These are phyloP conservation scores for Aspergillus luchuensis DNA, from an alignment of 2,329 filamentous ascomycete genomes.

Conservation along the genomic window DNA sequence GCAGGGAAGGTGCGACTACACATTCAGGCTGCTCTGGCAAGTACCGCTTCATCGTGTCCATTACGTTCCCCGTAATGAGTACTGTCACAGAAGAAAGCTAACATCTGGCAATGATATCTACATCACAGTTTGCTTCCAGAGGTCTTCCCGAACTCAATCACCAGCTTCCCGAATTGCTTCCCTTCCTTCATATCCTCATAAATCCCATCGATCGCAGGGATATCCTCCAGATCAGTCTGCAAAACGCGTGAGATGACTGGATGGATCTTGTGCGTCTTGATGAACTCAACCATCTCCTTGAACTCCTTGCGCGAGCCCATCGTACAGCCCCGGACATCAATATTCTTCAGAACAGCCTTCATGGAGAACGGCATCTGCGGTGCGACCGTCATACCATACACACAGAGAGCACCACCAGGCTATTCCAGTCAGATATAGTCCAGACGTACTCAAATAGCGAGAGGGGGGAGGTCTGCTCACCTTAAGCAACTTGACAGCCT, in stretches of 20 bases:
- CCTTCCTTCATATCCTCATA: constrained; percentile 88
- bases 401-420: constrained; percentile 77
- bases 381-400: constrained; percentile 87
- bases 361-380: constrained; percentile 88
- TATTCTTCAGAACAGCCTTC: constrained; percentile 79
- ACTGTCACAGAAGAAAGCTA: not conserved
- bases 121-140: constrained; percentile 43
- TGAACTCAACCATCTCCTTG: constrained; percentile 83
- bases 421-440: constrained; percentile 31
- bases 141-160: constrained; percentile 65
- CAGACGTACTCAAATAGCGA: not conserved
- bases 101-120: not conserved
- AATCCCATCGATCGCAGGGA: constrained; percentile 76
- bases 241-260: constrained; percentile 77
- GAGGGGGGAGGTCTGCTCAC: constrained; percentile 33
- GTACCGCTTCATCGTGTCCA: not conserved
- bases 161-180: constrained; percentile 88
- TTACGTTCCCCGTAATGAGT: not conserved
- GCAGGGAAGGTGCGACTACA: constrained; percentile 1
- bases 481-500: constrained; percentile 69
- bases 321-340: constrained; percentile 81
- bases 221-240: constrained; percentile 67
- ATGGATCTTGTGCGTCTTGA: constrained; percentile 69
- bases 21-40: not conserved
- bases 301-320: constrained; percentile 94